These are phyloP conservation scores for Pseudogymnoascus sp. DNA, from an alignment of 2,329 filamentous ascomycete species.

Conservation along the genomic window DNA sequence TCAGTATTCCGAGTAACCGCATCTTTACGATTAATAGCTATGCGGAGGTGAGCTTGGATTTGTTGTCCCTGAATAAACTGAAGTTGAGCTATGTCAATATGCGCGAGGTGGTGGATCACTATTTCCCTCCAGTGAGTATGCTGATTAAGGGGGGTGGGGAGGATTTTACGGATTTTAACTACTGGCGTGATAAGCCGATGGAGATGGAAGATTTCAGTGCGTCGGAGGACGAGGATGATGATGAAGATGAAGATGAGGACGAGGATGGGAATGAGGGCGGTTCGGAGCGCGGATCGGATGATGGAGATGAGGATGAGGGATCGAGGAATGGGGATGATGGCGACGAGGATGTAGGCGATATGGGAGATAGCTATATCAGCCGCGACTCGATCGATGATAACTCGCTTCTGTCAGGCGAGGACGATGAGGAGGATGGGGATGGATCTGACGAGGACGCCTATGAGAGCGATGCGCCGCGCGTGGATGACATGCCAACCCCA, in stretches of 20 bases:
- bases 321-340: constrained; percentile 38
- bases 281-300: constrained; percentile 38
- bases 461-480: constrained; percentile 20
- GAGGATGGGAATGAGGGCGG: constrained; percentile 41
- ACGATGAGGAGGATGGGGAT: constrained; percentile 24
- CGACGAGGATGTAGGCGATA: constrained; percentile 43
- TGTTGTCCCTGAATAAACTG: constrained; percentile 86
- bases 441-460: constrained; percentile 21
- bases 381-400: constrained; percentile 41
- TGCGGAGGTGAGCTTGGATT: constrained; percentile 85
- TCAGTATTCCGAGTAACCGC: constrained; percentile 86
- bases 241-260: constrained; percentile 45
- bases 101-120: constrained; percentile 95
- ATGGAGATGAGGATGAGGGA: constrained; percentile 43
- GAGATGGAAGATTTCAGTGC: constrained; percentile 85
- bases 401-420: constrained; percentile 40
- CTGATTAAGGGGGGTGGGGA: constrained; percentile 85
- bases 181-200: constrained; percentile 81
- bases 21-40: constrained; percentile 99
- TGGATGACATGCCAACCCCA: background rate
- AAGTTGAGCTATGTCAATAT: constrained; percentile 97
- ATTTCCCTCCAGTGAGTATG: constrained; percentile 86
- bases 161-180: constrained; percentile 94
- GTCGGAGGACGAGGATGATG: constrained; percentile 60
- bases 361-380: constrained; percentile 52